Evolutionary conservation across 805 yeast genomes (phyloP), one percentile per base, ranked within the genome.

Genomic region (Kazachstania africana): DNA sequence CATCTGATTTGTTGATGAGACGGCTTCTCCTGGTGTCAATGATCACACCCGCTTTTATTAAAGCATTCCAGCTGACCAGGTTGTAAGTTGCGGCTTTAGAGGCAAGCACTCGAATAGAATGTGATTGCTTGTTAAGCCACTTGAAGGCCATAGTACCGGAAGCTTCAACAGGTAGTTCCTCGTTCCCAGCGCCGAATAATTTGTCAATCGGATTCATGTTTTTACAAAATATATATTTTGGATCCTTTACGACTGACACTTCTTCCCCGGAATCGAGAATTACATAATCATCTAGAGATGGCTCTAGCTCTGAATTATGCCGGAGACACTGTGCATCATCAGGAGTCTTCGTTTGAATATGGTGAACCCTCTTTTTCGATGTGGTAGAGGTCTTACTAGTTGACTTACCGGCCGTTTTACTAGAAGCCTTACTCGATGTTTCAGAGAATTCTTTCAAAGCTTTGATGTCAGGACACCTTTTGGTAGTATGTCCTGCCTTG

Each of bases 261-360:
- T 25, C 27, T n/a, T 16, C 27, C 8, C 16, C 27, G 15, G 27
- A 25, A 12, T 25, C 17, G 6, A 25, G 27, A 25, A 25, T 14
- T 8, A 25, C 12, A 14, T 13, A 14, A 17, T 25, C 12, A 6
- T 25, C 27, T 25, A 25, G 15, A 6, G 5, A 6, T 19, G 22
- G 22, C 10, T 19, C 22, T 10, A 8, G 6, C 10, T 10, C 22
- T 19, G 22, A 10, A 8, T 6, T 8, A 19, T 19, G 22, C 22
- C 22, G 6, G 10, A 19, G 22, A 8, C 10, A 10, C 6, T 6
- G 10, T 8, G 22, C 22, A 19, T 19, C 22, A 19, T 19, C 22
- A 10, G 10, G 6, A 19, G 22, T 19, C 10, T 19, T 10, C 22
- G 6, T 6, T 19, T 19, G 22, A 10, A 19, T 19, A 19, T 19